Evolutionary conservation across 83 land plant species (phyloP).

Genomic region (Isoetes engelmannii): DNA sequence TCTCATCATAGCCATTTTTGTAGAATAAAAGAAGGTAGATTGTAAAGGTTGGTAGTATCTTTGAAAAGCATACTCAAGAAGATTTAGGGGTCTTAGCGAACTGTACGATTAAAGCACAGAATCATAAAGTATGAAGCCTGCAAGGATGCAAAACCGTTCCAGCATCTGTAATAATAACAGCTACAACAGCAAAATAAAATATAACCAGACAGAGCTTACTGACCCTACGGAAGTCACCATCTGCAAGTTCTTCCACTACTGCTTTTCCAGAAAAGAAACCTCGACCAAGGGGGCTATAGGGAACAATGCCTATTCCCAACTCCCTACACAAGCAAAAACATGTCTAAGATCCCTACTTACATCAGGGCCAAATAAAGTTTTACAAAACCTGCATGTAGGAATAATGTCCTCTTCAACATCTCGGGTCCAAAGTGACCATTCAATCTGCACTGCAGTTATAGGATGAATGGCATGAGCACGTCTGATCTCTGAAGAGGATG

Average conservation of each 20-base stretch:
- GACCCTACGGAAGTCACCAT: conserved; percentile 20
- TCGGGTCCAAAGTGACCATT: conserved; percentile 36
- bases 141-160: too few relatives aligned
- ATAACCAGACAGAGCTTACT: too few relatives aligned
- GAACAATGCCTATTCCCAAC: conserved; percentile 31
- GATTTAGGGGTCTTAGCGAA: too few relatives aligned
- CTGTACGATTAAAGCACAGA: too few relatives aligned
- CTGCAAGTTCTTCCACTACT: conserved; percentile 6
- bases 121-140: too few relatives aligned
- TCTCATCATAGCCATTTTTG: too few relatives aligned
- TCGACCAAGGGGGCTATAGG: conserved; percentile 31
- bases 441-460: conserved; percentile 27
- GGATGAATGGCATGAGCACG: conserved; percentile 41
- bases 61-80: too few relatives aligned
- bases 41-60: too few relatives aligned
- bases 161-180: too few relatives aligned
- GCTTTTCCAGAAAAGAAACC: conserved; percentile 30
- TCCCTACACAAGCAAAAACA: conserved; percentile 12
- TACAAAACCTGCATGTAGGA: conserved; percentile 26
- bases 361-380: neutral
- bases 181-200: too few relatives aligned
- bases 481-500: conserved; percentile 18
- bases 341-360: neutral
- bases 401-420: conserved; percentile 25
- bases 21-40: too few relatives aligned